Percentiles rank a stretch among this genome's conserved stretches.
Evolutionary conservation across 2,329 filamentous ascomycete species (phyloP).

Genomic region (Mycogone perniciosa): DNA sequence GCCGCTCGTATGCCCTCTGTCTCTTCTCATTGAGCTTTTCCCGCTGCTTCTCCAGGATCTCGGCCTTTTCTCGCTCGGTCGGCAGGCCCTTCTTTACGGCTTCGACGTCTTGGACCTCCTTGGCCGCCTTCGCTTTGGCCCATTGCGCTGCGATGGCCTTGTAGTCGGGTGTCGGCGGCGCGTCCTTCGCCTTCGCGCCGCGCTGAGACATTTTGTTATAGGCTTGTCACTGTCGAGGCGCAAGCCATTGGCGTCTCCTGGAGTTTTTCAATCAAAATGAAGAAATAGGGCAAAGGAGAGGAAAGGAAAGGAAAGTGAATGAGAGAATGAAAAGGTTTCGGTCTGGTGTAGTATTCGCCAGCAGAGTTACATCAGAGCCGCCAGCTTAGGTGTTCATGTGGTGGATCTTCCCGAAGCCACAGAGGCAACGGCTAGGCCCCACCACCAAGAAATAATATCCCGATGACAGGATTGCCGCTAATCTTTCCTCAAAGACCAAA

Average conservation of each 20-base stretch:
- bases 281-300: background rate
- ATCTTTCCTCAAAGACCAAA: too few relatives aligned
- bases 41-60: slow-evolving; percentile 38
- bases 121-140: slow-evolving; percentile 45
- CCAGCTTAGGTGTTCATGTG: background rate
- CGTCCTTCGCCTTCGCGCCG: slow-evolving; percentile 20
- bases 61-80: slow-evolving; percentile 28
- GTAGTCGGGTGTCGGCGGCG: slow-evolving; percentile 37
- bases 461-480: too few relatives aligned
- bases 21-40: slow-evolving; percentile 42
- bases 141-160: slow-evolving; percentile 48
- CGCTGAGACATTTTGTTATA: slow-evolving; percentile 23
- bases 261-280: background rate
- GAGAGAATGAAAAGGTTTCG: background rate
- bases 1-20: slow-evolving; percentile 44
- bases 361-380: background rate
- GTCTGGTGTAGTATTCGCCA: background rate
- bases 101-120: slow-evolving; percentile 36
- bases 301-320: background rate
- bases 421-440: background rate
- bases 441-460: too few relatives aligned
- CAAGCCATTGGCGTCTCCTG: slow-evolving; percentile 11
- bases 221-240: slow-evolving; percentile 6
- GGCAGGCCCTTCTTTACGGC: slow-evolving; percentile 24
- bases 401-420: background rate